These are phyloP conservation scores for Serendipita sp. DNA, from an alignment of 768 basidiomycete genomes.

Conservation along the genomic window DNA sequence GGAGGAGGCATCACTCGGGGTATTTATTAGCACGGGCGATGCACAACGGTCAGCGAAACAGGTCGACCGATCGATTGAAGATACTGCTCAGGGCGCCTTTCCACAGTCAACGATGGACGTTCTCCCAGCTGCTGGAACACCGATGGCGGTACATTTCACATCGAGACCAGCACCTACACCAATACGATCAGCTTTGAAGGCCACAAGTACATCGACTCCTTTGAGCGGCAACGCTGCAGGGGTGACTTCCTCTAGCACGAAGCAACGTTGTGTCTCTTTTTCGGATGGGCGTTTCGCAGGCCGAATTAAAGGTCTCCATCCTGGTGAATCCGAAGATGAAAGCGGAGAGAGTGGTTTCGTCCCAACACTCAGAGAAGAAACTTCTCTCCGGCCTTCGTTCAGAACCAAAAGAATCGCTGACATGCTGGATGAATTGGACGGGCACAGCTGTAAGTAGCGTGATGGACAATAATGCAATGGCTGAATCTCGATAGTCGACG, in stretches of 20 bases:
- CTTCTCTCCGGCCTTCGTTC: conserved; percentile 32
- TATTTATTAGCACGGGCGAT: conserved; percentile 30
- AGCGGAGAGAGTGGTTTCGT: conserved; percentile 14
- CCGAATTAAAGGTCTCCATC: conserved; percentile 54
- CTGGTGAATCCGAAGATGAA: conserved; percentile 23
- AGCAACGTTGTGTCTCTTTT: conserved; percentile 75
- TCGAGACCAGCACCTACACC: conserved; percentile 16
- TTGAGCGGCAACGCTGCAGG: conserved; percentile 11
- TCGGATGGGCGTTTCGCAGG: conserved; percentile 86
- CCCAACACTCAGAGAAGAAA: conserved; percentile 11
- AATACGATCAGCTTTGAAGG: conserved; percentile 27
- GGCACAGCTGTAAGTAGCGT: conserved; percentile 35
- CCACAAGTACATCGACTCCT: conserved; percentile 35
- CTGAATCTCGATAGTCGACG: conserved; percentile 20
- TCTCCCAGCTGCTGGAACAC: background rate
- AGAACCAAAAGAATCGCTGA: conserved; percentile 69
- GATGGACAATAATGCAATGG: background rate
- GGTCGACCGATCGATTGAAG: background rate
- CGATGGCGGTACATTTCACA: background rate
- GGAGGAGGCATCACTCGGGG: conserved; percentile 20
- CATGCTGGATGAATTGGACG: conserved; percentile 60
- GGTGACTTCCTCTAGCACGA: conserved; percentile 26
- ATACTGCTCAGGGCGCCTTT: background rate
- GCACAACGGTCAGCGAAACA: conserved; percentile 16
- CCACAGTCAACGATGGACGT: background rate